Conservation (phyloP, 2,329 filamentous ascomycete species). For the Colletotrichum sp. region DNA sequence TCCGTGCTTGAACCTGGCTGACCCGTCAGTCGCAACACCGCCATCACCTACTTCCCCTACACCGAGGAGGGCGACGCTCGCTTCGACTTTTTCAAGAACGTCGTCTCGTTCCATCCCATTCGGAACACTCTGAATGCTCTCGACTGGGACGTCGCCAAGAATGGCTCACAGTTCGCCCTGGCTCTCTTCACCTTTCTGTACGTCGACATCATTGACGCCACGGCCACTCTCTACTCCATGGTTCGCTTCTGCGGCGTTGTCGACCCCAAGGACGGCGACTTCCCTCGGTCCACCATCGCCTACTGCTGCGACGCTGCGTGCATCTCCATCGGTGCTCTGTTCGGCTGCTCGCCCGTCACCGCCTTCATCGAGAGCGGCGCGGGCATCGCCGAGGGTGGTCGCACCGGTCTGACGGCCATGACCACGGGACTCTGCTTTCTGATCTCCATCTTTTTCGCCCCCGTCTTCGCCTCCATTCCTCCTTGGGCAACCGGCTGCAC, state of each 20-base stretch:
- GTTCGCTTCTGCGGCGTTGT: slow-evolving; percentile 74
- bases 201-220: slow-evolving; percentile 81
- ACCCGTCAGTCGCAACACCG: slow-evolving; percentile 60
- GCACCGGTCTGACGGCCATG: slow-evolving; percentile 75
- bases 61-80: slow-evolving; percentile 66
- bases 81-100: slow-evolving; percentile 76
- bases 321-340: slow-evolving; percentile 73
- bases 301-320: slow-evolving; percentile 75
- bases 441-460: slow-evolving; percentile 75
- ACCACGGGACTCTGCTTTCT: slow-evolving; percentile 74
- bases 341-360: slow-evolving; percentile 75
- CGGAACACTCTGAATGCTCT: slow-evolving; percentile 65
- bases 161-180: slow-evolving; percentile 68
- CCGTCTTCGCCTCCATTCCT: slow-evolving; percentile 78
- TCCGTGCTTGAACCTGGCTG: neutral
- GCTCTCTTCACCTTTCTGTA: slow-evolving; percentile 81
- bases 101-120: slow-evolving; percentile 76
- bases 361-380: slow-evolving; percentile 79
- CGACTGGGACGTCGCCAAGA: slow-evolving; percentile 66
- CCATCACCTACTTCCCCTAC: slow-evolving; percentile 76
- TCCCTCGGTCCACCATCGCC: slow-evolving; percentile 83
- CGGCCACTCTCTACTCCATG: slow-evolving; percentile 83
- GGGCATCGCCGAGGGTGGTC: slow-evolving; percentile 77
- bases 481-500: slow-evolving; percentile 81
- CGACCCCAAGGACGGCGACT: slow-evolving; percentile 74